Evolutionary conservation across 257 asterid species (phyloP).

Genomic region (Solanum piurae): DNA sequence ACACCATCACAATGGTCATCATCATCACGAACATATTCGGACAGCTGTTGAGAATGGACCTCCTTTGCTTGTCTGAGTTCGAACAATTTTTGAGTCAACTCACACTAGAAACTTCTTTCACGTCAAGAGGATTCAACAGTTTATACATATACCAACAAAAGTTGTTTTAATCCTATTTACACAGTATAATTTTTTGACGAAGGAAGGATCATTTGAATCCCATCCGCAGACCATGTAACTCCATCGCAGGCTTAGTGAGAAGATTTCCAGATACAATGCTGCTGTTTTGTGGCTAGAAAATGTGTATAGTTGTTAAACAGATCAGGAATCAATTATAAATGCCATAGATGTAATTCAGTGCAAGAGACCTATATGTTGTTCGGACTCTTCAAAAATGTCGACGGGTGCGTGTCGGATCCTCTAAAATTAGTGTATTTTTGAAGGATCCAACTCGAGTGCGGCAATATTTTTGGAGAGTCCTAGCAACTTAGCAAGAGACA

Average conservation of each 20-base stretch:
- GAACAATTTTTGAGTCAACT: neutral
- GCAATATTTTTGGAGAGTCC: no score
- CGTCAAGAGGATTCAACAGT: neutral
- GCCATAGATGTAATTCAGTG: neutral
- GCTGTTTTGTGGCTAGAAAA: neutral
- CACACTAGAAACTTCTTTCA: neutral
- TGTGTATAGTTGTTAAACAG: neutral
- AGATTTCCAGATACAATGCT: neutral
- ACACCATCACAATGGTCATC: conserved; percentile 24
- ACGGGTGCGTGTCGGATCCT: no score
- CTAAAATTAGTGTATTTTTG: no score
- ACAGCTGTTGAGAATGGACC: conserved; percentile 83
- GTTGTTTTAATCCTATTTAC: neutral
- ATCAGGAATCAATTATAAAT: neutral
- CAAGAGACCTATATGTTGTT: neutral
- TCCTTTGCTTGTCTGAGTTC: conserved; percentile 29
- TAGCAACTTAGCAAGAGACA: neutral
- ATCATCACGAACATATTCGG: conserved; percentile 35
- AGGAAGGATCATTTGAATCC: neutral
- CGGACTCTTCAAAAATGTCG: no score
- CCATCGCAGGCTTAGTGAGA: neutral
- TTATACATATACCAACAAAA: neutral
- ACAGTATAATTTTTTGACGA: neutral
- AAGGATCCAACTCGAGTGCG: no score
- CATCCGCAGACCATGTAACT: neutral